These are phyloP conservation scores for Euphorbia lathyris DNA, from an alignment of 345 rosid genomes.

Conservation along the genomic window DNA sequence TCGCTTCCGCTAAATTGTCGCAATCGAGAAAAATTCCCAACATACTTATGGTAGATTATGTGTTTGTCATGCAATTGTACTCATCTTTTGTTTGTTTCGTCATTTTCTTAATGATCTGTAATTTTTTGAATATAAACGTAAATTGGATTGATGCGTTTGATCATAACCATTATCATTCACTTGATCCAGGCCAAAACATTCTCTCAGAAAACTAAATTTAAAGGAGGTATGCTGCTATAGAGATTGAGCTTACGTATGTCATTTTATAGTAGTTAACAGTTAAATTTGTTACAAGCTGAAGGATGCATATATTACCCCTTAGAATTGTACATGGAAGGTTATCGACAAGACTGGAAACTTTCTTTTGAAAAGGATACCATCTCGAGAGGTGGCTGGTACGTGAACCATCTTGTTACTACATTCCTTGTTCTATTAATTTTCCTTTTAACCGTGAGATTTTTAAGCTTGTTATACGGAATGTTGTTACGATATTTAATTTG, in stretches of 20 bases:
- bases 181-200: constrained; percentile 73
- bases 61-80: not conserved
- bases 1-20: too few relatives aligned
- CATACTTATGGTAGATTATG: too few relatives aligned
- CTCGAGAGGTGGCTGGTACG: constrained; percentile 86
- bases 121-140: not conserved
- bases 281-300: constrained; percentile 7
- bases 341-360: constrained; percentile 95
- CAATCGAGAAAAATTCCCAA: too few relatives aligned
- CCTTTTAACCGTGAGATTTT: too few relatives aligned
- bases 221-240: constrained; percentile 60
- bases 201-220: constrained; percentile 73
- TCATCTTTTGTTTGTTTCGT: not conserved
- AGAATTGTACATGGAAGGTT: constrained; percentile 85
- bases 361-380: constrained; percentile 73
- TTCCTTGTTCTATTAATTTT: too few relatives aligned
- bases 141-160: constrained; percentile 6
- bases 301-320: too few relatives aligned
- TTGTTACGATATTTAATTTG: not conserved
- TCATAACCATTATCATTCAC: constrained; percentile 7
- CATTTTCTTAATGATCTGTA: not conserved
- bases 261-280: not conserved
- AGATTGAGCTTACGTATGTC: not conserved
- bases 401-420: constrained; percentile 10
- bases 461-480: too few relatives aligned